Base-by-base conservation (phyloP, 306 rosid genomes). In the Vigna angularis region DNA sequence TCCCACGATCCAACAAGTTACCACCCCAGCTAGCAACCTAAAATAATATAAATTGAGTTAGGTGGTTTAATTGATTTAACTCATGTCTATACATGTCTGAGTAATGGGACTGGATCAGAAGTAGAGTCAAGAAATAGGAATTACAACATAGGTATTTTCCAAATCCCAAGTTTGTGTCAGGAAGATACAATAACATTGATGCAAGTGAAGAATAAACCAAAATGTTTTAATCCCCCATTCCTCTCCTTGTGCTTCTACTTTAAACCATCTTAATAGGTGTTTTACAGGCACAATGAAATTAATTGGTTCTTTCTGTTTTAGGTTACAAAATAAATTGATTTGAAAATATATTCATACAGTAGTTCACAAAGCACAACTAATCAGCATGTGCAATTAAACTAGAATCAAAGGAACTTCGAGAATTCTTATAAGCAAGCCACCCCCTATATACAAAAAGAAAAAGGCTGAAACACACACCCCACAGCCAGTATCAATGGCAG, bases 1-100 rank as follows among this genome's bases (percentile, higher is more conserved):
- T 90, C 65, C 97, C 96, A 12, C 98, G 97, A 71, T 96, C 98
- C 68, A 96, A 68, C 85, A 96, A 83, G 87, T 93, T 97, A 26
- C 98, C 99, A 48, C 99, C 99, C 99, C 99, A 96, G 81, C 98
- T 96, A 84, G 99, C 99, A 86, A 96, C 99, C 99, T 96, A 70
- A 15, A 24, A 74, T 62, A 77, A 45, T 42, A 74, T 62, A 77
- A 45, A 45, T 11, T 45, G 47, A 36, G 84, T 56, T 10, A 36
- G 40, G 62, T 6, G 32, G 55, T 73, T 81, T 52, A 90, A 49
- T 66, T 66, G 47, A 17, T 53, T 67, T 51, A 66, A 38, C 17
- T 66, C 48, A 6, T 51, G 49, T 30, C 65, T 10, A 14, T 47
- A 53, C 34, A n/a, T 22, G 62, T 16, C 68, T 49, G 75, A 30